phyloP scores from a whole-genome alignment of 208 protist species.

The Trypanosoma mega region DNA sequence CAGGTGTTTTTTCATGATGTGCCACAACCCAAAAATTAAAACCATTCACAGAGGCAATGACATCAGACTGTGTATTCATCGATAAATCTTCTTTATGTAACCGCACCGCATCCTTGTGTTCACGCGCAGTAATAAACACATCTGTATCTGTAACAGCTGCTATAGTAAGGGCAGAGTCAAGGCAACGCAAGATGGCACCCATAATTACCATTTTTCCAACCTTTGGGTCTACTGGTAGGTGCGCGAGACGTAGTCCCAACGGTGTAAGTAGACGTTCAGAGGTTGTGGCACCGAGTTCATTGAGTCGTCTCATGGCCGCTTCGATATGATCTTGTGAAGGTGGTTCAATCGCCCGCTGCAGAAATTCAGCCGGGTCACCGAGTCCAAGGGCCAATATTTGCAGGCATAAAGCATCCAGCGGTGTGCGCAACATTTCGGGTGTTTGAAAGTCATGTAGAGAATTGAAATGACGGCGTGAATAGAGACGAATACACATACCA shows the following conservation, averaged over 20 bases:
- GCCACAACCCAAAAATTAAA: constrained; percentile 88
- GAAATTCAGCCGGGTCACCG: constrained; percentile 60
- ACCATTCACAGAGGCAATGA: constrained; percentile 80
- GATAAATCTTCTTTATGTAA: constrained; percentile 79
- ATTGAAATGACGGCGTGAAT: constrained; percentile 80
- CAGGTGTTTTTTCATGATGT: constrained; percentile 34
- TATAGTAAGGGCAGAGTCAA: constrained; percentile 94
- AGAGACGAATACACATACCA: constrained; percentile 94
- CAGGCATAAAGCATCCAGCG: constrained; percentile 93
- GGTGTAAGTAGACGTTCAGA: constrained; percentile 78
- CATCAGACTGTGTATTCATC: constrained; percentile 74
- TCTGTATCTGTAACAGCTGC: constrained; percentile 65
- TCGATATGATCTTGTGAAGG: constrained; percentile 54
- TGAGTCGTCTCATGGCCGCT: constrained; percentile 61
- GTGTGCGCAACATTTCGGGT: constrained; percentile 94
- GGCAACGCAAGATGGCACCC: constrained; percentile 86
- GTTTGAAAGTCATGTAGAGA: constrained; percentile 84
- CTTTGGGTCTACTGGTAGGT: constrained; percentile 70
- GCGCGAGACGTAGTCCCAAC: constrained; percentile 77
- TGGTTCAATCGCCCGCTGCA: constrained; percentile 79
- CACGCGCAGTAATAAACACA: constrained; percentile 60
- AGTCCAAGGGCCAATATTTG: constrained; percentile 65
- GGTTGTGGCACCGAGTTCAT: constrained; percentile 80
- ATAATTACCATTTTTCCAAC: constrained; percentile 93
- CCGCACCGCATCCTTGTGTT: constrained; percentile 51